Percentiles rank a stretch among this genome's conserved stretches.
These are phyloP conservation scores for Hemileia vastatrix DNA, from an alignment of 1,284 basidiomycete species.

Conservation along the genomic window DNA sequence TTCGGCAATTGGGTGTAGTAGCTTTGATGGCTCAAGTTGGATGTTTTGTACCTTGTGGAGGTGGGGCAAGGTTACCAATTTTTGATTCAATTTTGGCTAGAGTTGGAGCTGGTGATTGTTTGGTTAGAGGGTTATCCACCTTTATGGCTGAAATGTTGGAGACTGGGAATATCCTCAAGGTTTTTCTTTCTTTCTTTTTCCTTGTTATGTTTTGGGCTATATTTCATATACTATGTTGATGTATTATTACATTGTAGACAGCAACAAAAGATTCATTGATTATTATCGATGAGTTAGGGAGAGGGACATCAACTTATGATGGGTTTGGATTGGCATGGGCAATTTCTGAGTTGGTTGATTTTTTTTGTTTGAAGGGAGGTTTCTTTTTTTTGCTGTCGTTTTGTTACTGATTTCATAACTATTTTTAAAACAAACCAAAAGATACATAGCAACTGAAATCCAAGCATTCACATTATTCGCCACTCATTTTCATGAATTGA, in stretches of 20 bases:
- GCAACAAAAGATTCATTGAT: conserved; percentile 87
- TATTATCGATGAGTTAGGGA: conserved; percentile 95
- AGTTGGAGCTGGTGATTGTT: conserved; percentile 94
- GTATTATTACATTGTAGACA: conserved; percentile 51
- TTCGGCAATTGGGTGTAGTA: conserved; percentile 70
- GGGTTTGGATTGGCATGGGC: conserved; percentile 99
- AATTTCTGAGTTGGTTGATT: conserved; percentile 70
- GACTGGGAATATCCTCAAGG: conserved; percentile 87
- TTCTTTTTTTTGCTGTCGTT: neutral
- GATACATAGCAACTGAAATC: conserved; percentile 84
- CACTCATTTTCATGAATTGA: conserved; percentile 96
- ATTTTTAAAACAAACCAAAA: conserved; percentile 38
- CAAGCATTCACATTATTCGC: conserved; percentile 92
- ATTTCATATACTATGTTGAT: neutral
- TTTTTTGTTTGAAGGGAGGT: neutral
- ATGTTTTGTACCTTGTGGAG: conserved; percentile 83
- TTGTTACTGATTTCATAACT: neutral
- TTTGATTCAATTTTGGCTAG: conserved; percentile 94
- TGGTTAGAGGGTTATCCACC: conserved; percentile 93
- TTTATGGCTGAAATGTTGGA: conserved; percentile 99
- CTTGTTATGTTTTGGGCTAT: neutral
- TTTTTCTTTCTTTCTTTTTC: conserved; percentile 46
- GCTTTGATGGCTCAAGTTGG: conserved; percentile 91
- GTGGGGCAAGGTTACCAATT: conserved; percentile 68
- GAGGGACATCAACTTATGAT: conserved; percentile 98